Evolutionary conservation across 768 basidiomycete genomes (phyloP).

Genomic region (Phanerodontia chrysosporium): DNA sequence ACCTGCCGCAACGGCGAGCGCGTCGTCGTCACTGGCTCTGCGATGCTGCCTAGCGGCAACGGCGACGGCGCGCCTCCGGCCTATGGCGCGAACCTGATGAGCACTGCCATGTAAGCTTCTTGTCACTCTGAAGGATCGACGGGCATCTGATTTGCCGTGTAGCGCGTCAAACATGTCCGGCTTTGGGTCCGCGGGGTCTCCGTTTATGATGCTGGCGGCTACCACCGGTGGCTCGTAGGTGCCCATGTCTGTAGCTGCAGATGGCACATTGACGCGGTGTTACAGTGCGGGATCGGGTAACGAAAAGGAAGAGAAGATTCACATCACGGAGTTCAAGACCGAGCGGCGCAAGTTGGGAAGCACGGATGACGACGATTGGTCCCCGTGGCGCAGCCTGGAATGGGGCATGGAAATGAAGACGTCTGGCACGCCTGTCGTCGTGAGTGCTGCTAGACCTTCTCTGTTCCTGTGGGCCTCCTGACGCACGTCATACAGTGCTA

Average conservation of each 20-base stretch:
- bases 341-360: background rate
- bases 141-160: no score
- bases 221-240: no score
- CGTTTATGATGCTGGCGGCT: no score
- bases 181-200: no score
- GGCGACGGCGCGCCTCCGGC: no score
- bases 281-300: no score
- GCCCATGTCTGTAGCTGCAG: no score
- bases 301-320: background rate
- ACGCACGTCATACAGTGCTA: constrained; percentile 19
- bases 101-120: no score
- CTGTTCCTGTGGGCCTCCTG: background rate
- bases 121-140: no score
- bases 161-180: no score
- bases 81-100: no score
- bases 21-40: background rate
- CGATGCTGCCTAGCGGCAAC: background rate
- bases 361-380: background rate
- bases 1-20: background rate
- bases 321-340: background rate
- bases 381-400: background rate
- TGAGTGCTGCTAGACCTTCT: constrained; percentile 30
- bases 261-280: no score
- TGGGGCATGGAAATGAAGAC: constrained; percentile 25
- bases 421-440: constrained; percentile 56